Conservation (phyloP, 1,139 yeast genomes). For the Geotrichum restrictum region DNA sequence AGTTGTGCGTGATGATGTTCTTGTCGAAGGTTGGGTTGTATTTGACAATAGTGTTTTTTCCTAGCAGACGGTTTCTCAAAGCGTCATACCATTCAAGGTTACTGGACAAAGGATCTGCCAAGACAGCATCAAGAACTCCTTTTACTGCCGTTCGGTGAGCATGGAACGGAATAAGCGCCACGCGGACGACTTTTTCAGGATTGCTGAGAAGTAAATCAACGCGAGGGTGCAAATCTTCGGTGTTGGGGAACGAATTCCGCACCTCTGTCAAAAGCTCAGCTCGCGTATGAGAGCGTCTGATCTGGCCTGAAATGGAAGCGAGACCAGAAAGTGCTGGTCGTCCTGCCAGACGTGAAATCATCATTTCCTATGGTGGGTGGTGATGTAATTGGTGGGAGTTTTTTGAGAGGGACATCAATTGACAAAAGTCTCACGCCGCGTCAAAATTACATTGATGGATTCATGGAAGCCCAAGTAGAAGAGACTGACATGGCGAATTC, state of each 20-base stretch:
- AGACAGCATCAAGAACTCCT: constrained; percentile 34
- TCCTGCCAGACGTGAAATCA: not conserved
- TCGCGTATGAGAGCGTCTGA: not conserved
- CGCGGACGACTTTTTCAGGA: constrained; percentile 20
- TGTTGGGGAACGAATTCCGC: constrained; percentile 13
- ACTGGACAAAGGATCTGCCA: constrained; percentile 39
- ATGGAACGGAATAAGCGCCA: constrained; percentile 34
- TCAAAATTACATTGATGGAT: too few relatives aligned
- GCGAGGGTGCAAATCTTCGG: constrained; percentile 26
- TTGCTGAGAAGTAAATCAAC: constrained; percentile 21
- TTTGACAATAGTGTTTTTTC: constrained; percentile 37
- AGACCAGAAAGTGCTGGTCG: not conserved
- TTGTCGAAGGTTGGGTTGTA: constrained; percentile 33
- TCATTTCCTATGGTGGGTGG: not conserved
- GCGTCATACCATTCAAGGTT: constrained; percentile 36
- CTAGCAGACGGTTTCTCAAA: constrained; percentile 32
- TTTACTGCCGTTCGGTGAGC: constrained; percentile 30
- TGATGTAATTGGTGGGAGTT: constrained; percentile 3
- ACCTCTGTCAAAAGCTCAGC: constrained; percentile 5
- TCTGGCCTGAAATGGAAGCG: not conserved
- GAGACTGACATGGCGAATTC: too few relatives aligned
- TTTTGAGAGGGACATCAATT: too few relatives aligned
- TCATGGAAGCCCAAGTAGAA: too few relatives aligned
- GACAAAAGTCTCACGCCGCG: too few relatives aligned
- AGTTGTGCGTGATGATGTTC: constrained; percentile 37